A percentile compares a stretch with the other conserved stretches of the same genome.
These are phyloP conservation scores for Schwanniomyces yamadae DNA, from an alignment of 805 yeast species.

Conservation along the genomic window DNA sequence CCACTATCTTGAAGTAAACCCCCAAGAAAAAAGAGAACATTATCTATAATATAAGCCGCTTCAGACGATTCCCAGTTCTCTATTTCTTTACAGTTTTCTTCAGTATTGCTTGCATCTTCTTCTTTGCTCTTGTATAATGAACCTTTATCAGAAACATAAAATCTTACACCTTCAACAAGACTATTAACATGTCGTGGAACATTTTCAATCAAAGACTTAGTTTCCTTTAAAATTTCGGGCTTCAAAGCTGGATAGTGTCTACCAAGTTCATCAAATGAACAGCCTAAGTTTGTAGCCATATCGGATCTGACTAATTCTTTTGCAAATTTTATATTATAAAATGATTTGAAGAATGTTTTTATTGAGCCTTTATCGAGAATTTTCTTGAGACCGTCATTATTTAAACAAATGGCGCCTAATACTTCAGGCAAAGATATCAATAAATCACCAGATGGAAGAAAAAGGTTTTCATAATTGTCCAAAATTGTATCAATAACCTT, in stretches of 20 bases:
- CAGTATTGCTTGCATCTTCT: conserved; percentile 43
- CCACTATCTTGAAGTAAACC: conserved; percentile 53
- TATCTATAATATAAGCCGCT: conserved; percentile 48
- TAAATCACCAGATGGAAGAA: conserved; percentile 59
- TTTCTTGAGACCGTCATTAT: conserved; percentile 63
- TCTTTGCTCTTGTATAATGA: conserved; percentile 39
- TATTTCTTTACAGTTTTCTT: conserved; percentile 40
- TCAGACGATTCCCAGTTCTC: conserved; percentile 54
- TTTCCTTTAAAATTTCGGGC: conserved; percentile 52
- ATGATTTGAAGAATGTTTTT: conserved; percentile 47
- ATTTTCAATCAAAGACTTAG: conserved; percentile 43
- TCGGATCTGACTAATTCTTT: conserved; percentile 51
- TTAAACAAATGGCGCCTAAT: conserved; percentile 80
- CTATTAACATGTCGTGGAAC: conserved; percentile 39
- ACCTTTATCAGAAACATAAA: conserved; percentile 43
- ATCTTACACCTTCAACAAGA: conserved; percentile 38
- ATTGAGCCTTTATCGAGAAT: conserved; percentile 45
- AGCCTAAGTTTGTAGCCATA: conserved; percentile 56
- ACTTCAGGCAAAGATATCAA: conserved; percentile 66
- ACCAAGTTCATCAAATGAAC: conserved; percentile 72
- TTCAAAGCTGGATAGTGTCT: conserved; percentile 80
- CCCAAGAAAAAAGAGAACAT: conserved; percentile 48
- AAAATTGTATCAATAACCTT: conserved; percentile 66
- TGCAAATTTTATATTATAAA: conserved; percentile 49
- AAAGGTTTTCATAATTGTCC: conserved; percentile 51